Evolutionary conservation across 192 early-diverging fungal genomes (phyloP), one percentile per base, ranked within the genome.

Genomic region (Coemansia guatemalensis): DNA sequence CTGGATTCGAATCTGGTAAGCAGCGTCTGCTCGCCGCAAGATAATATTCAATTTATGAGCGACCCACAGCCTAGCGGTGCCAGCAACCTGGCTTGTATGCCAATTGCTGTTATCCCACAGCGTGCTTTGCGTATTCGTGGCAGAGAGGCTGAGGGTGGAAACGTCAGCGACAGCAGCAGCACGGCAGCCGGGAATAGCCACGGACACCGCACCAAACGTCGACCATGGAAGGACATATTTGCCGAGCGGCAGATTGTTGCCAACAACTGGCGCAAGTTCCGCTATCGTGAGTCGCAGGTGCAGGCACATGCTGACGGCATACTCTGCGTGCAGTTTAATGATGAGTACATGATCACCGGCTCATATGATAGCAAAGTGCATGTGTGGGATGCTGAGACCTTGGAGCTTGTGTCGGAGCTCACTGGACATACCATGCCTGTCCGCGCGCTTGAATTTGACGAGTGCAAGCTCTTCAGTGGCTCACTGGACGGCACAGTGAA

Each of bases 181-280:
- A 56, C 54, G 18, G 49, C 22, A 29, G 30, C 48, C 47, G 32
- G 66, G 44, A 48, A 53, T 56, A n/a, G 58, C 58, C 53, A 55
- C 21, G 29, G 33, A 24, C 20, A 22, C 53, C 55, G 27, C 20
- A 22, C 53, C 6, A 64, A 67, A 8, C 86, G 85, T 20, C 88
- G 93, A 6, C 89, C 90, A 2, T 99, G 95, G 95, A 99, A 99
- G 79, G 88, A 88, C 50, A 89, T 99, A 26, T 99, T 95, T 73
- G 88, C 93, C 6, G 95, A 97, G 69, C 89, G 97, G 14, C 81
- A 93, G 32, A 83, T 91, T 11, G 89, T 99, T 5, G 95, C 92
- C 67, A 89, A 94, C 25, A 96, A 97, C 81, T 99, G 97, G 97
- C 82, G 95, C 56, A 87, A 87, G 59, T 88, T 88, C 61, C 87